Percentiles rank a stretch among this genome's conserved stretches.
Conservation (phyloP, 1,284 basidiomycete species). For the Cronartium quercuum region DNA sequence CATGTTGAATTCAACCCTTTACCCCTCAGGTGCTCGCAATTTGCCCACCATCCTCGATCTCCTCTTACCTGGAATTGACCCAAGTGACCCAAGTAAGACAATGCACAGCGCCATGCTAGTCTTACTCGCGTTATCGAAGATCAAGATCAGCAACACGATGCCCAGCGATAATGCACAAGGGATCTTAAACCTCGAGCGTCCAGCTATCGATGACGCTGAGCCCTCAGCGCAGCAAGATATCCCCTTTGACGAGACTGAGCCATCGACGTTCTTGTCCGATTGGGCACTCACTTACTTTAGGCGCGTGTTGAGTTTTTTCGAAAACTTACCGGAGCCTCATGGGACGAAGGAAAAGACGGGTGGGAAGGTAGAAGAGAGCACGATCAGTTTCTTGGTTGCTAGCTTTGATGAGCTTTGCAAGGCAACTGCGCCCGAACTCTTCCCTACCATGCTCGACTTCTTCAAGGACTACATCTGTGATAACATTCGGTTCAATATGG, state of each 20-base stretch:
- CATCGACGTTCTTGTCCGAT: slow-evolving; percentile 72
- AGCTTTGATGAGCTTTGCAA: slow-evolving; percentile 47
- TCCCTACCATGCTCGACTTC: slow-evolving; percentile 21
- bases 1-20: slow-evolving; percentile 69
- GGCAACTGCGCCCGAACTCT: slow-evolving; percentile 45
- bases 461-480: slow-evolving; percentile 32
- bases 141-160: slow-evolving; percentile 73
- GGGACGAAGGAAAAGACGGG: slow-evolving; percentile 61
- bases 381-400: slow-evolving; percentile 69
- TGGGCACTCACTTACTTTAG: slow-evolving; percentile 86
- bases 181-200: slow-evolving; percentile 40
- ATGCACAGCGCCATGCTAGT: slow-evolving; percentile 52
- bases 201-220: slow-evolving; percentile 8
- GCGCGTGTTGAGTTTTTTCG: slow-evolving; percentile 76
- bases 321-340: slow-evolving; percentile 73
- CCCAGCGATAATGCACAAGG: slow-evolving; percentile 42
- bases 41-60: slow-evolving; percentile 81
- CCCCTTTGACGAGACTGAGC: slow-evolving; percentile 53
- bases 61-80: slow-evolving; percentile 82
- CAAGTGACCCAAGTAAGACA: slow-evolving; percentile 92
- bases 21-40: slow-evolving; percentile 76
- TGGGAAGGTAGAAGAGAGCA: slow-evolving; percentile 75
- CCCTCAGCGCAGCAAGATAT: slow-evolving; percentile 24
- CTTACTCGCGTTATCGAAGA: slow-evolving; percentile 52
- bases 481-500: slow-evolving; percentile 67